Base-by-base conservation (phyloP, 805 yeast genomes). In the Komagataella mondaviorum region DNA sequence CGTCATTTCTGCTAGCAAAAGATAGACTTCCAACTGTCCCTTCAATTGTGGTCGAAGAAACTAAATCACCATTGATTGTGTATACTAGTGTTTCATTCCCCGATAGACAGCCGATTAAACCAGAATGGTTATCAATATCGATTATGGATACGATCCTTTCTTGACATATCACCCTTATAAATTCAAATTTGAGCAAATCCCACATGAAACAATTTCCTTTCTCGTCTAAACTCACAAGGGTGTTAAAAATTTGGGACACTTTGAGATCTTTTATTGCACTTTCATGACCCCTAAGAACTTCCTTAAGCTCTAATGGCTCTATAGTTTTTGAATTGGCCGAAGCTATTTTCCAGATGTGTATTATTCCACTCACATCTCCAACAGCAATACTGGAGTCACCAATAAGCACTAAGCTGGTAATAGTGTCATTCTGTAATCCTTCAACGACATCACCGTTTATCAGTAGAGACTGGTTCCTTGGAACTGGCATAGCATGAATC, bases 121-220 rank as follows among this genome's bases (percentile, higher is more conserved):
- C 90, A 1, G 78, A 65, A 48, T 75, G 78, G 56, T 75, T 71
- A 0, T 84, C 77, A 22, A 82, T 71, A 2, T 77, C 69, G 3
- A 72, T 61, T 14, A 69, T 60, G 2, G 55, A 55, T 17, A 61
- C 67, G 5, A 53, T 56, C 5, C 54, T 50, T 6, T 59, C 54
- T 6, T 61, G 54, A 44, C 48, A 47, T 12, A 61, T 55, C 48
- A 61, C 60, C 52, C 86, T 64, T 3, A 85, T 73, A 46, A 74
- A 71, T 50, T 72, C 72, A 50, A 69, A 70, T 30, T 81, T 61
- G 1, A 80, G 71, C 45, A 80, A 56, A 57, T 87, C 88, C 91
- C 95, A 87, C 3, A 81, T 55, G 17, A 72, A 71, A 2, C 80
- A 76, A 2, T 62, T 62, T 0, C 95, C 91, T 6, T 61, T 66